Percentiles rank a stretch among this genome's conserved stretches.
These are phyloP conservation scores for Pseudocercospora pini-densiflorae DNA, from an alignment of 2,329 filamentous ascomycete species.

Conservation along the genomic window DNA sequence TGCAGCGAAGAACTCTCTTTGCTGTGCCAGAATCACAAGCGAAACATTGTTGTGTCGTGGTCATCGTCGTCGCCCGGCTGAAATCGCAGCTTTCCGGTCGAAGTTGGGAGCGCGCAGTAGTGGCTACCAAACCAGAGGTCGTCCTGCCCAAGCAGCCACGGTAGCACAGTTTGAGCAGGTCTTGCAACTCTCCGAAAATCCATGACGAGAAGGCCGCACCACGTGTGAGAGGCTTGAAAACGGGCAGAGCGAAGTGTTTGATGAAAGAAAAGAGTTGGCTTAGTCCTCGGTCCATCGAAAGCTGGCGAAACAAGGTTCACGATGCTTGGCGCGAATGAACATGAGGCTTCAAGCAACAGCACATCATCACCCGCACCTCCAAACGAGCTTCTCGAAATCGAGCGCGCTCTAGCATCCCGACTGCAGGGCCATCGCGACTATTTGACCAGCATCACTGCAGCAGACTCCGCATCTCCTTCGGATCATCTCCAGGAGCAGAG, in stretches of 20 bases:
- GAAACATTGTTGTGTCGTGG: background rate
- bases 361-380: background rate
- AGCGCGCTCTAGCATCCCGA: constrained; percentile 24
- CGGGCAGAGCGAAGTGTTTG: background rate
- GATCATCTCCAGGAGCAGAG: background rate
- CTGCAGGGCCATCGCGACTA: constrained; percentile 25
- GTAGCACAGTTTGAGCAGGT: constrained; percentile 13
- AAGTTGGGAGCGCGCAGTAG: background rate
- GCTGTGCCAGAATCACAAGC: background rate
- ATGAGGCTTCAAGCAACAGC: background rate
- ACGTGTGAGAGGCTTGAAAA: constrained; percentile 1
- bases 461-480: background rate
- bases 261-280: background rate
- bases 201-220: background rate
- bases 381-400: constrained; percentile 19
- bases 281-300: background rate
- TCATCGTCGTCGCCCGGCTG: background rate
- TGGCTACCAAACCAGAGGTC: background rate
- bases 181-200: constrained; percentile 2
- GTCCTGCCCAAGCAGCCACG: background rate
- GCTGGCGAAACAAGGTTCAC: background rate
- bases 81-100: no score
- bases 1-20: background rate
- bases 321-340: background rate
- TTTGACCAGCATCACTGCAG: constrained; percentile 13